phyloP scores from a whole-genome alignment of 2,329 filamentous ascomycete genomes.

The Conoideocrella luteorostrata region DNA sequence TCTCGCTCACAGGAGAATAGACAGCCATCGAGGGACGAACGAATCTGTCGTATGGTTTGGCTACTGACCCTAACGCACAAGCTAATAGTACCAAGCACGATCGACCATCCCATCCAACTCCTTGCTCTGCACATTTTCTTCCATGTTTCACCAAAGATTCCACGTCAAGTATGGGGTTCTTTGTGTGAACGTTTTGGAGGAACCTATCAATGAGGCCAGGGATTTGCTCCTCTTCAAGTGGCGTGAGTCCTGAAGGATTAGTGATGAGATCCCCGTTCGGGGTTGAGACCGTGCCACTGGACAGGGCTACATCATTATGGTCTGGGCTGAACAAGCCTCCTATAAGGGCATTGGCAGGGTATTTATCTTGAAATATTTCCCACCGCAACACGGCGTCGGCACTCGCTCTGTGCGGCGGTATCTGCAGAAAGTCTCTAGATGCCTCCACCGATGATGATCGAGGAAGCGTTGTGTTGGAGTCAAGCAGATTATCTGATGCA shows the following conservation, averaged over 20 bases:
- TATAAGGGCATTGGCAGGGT: constrained; percentile 13
- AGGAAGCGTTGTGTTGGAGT: background rate
- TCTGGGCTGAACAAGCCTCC: constrained; percentile 11
- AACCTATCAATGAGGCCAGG: constrained; percentile 18
- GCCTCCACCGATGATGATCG: constrained; percentile 7
- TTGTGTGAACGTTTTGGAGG: constrained; percentile 18
- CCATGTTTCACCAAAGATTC: constrained; percentile 15
- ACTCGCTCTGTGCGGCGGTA: constrained; percentile 15
- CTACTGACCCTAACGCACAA: constrained; percentile 16
- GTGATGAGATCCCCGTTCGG: constrained; percentile 8
- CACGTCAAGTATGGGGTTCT: constrained; percentile 20
- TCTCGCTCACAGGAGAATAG: background rate
- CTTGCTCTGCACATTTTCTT: constrained; percentile 15
- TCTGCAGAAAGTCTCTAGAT: constrained; percentile 15
- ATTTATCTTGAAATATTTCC: constrained; percentile 13
- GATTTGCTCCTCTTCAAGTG: constrained; percentile 17
- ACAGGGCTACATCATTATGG: background rate
- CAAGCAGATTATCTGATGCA: background rate
- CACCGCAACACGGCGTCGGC: constrained; percentile 15
- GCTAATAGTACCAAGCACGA: constrained; percentile 19
- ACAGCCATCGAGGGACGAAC: constrained; percentile 1
- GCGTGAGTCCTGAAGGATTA: constrained; percentile 6
- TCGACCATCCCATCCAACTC: constrained; percentile 19
- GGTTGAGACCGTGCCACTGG: background rate
- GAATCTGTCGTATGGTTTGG: constrained; percentile 14